Conservation (phyloP, 768 basidiomycete genomes). For the Pleurotus citrinopileatus region DNA sequence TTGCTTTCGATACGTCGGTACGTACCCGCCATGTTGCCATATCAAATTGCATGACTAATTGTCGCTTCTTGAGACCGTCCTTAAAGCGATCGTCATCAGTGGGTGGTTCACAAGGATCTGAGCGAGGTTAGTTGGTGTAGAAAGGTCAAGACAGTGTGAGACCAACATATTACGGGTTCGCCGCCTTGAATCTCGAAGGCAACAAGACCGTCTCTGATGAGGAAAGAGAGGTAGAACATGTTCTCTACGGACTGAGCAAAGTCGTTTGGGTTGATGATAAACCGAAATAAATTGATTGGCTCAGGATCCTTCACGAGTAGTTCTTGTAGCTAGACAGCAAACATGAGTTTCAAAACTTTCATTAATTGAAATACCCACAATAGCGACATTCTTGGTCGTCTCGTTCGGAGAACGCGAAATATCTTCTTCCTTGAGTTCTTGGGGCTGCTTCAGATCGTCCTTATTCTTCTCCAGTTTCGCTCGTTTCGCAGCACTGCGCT, state of each 20-base stretch:
- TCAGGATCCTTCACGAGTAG: conserved; percentile 49
- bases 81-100: conserved; percentile 55
- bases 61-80: conserved; percentile 66
- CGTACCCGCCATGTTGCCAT: conserved; percentile 85
- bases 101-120: conserved; percentile 68
- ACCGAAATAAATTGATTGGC: conserved; percentile 75
- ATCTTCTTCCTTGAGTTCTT: conserved; percentile 81
- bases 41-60: conserved; percentile 91
- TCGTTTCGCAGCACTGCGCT: conserved; percentile 57
- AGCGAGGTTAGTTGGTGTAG: not conserved
- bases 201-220: conserved; percentile 82
- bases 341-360: not conserved
- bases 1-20: conserved; percentile 3
- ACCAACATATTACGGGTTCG: conserved; percentile 74
- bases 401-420: conserved; percentile 84
- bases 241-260: conserved; percentile 97
- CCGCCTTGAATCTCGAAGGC: conserved; percentile 68
- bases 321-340: conserved; percentile 48
- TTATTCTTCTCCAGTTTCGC: conserved; percentile 71
- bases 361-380: conserved; percentile 41
- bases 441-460: conserved; percentile 65
- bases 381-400: conserved; percentile 81
- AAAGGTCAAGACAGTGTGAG: not conserved
- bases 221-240: conserved; percentile 91
- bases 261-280: conserved; percentile 86